Evolutionary conservation across 202 grass and related monocot species (phyloP), one percentile per base, ranked within the genome.

Genomic region (Carex arenaria): DNA sequence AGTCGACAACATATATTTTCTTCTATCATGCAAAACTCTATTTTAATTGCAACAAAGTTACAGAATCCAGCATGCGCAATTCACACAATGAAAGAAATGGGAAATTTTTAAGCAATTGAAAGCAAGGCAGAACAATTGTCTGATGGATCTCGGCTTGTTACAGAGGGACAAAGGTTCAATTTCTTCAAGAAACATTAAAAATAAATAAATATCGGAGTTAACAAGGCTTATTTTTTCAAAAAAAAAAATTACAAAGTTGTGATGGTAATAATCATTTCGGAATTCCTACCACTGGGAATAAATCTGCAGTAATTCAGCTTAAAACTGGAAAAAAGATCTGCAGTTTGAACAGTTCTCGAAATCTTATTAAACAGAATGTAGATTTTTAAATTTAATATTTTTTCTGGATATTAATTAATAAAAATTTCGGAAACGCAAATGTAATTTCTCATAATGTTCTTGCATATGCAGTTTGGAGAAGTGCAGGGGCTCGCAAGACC

Each of bases 401-500:
- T n/a, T n/a, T n/a, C n/a, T n/a, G n/a, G n/a, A n/a, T n/a, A n/a
- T n/a, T n/a, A n/a, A n/a, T n/a, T n/a, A n/a, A n/a, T n/a, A n/a
- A n/a, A 26, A 26, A 1, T 26, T 26, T 26, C 26, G 26, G 1
- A 26, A 31, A 15, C 42, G 1, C 66, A 20, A 3, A 11, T 20
- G 22, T 26, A 63, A 28, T 28, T 28, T 63, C 3, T 11, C 34
- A 45, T 72, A 45, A 52, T 3, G 40, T 23, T 51, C 43, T 57
- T 28, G 53, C 28, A 76, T 11, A 64, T 28, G 8, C 32, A 90
- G 88, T 22, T 67, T 84, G 75, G 67, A 70, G 15, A 82, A 28
- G 11, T 90, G 88, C 78, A 85, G 82, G 67, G 88, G 85, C 15
- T 90, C 85, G 4, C 36, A 68, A 18, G 69, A 87, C 26, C 77